Evolutionary conservation across 2,329 filamentous ascomycete species (phyloP), one percentile per base, ranked within the genome.

Genomic region (Ciborinia camelliae): DNA sequence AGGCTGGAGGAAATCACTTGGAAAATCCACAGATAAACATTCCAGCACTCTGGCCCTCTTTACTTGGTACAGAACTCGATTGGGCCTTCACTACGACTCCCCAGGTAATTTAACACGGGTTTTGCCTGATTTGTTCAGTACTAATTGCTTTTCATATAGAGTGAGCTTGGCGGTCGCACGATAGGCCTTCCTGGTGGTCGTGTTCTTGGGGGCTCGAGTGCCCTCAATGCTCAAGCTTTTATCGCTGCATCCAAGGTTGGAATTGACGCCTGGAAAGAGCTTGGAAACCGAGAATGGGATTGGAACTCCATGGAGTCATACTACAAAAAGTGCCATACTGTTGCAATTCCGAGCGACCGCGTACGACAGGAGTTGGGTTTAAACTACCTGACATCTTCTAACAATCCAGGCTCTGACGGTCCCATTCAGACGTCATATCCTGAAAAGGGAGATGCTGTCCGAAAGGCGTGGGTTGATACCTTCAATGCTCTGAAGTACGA

Each of bases 241-340:
- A 68, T 71, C 48, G 65, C 69, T n/a, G 64, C 64, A 12, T 61
- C 63, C 8, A 51, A 59, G 28, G 23, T 61, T 41, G 70, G 70
- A 48, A 77, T 79, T 52, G 71, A 80, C 54, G 69, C 74, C 1
- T 81, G 79, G 79, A 73, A 74, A 48, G 69, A 71, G 5, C 66
- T 81, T 12, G 79, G 79, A 0, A 78, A 78, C 6, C 81, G 78
- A 79, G 72, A 71, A 26, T 79, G 76, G 71, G 68, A 76, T 23
- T 78, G 75, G 70, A 69, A 77, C 6, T 60, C 43, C 0, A 65
- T 67, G 53, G 12, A 53, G 1, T 78, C 77, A 1, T 80, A 80
- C 63, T 75, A 80, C 58, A 74, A 72, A 15, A 79, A 79, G 68
- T 75, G 76, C 10, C 53, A 67, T 67, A 72, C 54, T 43, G 30